These are phyloP conservation scores for Naganishia onofrii DNA, from an alignment of 768 basidiomycete genomes.

Conservation along the genomic window DNA sequence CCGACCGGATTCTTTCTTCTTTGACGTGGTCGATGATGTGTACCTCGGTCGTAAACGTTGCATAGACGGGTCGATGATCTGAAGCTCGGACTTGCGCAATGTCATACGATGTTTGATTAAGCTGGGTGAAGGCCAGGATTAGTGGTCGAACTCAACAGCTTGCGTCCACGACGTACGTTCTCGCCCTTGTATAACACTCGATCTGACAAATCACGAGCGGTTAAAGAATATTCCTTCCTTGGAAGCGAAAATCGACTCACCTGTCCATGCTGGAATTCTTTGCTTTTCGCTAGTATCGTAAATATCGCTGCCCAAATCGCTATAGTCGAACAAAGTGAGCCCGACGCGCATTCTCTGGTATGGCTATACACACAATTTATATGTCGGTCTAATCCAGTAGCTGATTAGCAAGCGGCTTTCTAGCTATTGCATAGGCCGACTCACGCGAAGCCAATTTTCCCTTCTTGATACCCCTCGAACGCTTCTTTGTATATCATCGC, in stretches of 20 bases:
- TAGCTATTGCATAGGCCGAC: not conserved
- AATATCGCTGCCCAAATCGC: conserved; percentile 61
- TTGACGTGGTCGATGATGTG: conserved; percentile 75
- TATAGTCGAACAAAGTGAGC: conserved; percentile 31
- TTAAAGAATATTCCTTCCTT: conserved; percentile 31
- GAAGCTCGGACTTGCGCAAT: conserved; percentile 84
- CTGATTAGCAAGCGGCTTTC: not conserved
- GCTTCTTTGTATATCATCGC: conserved; percentile 70
- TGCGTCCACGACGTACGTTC: conserved; percentile 42
- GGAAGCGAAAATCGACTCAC: conserved; percentile 55
- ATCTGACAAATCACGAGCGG: conserved; percentile 59
- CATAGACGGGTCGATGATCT: conserved; percentile 94
- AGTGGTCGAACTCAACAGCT: not conserved
- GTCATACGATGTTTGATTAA: conserved; percentile 76
- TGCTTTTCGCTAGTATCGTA: conserved; percentile 97
- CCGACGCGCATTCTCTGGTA: conserved; percentile 45
- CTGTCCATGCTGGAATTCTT: conserved; percentile 96
- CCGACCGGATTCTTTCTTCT: conserved; percentile 59
- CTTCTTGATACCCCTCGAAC: conserved; percentile 82
- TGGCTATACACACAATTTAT: conserved; percentile 72
- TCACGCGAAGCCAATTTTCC: conserved; percentile 71
- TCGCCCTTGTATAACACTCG: conserved; percentile 82
- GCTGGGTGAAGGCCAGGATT: conserved; percentile 31
- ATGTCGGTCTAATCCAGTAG: conserved; percentile 65
- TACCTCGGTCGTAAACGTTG: conserved; percentile 72